These are phyloP conservation scores for Colletotrichum gloeosporioides DNA, from an alignment of 2,329 filamentous ascomycete species.

Conservation along the genomic window DNA sequence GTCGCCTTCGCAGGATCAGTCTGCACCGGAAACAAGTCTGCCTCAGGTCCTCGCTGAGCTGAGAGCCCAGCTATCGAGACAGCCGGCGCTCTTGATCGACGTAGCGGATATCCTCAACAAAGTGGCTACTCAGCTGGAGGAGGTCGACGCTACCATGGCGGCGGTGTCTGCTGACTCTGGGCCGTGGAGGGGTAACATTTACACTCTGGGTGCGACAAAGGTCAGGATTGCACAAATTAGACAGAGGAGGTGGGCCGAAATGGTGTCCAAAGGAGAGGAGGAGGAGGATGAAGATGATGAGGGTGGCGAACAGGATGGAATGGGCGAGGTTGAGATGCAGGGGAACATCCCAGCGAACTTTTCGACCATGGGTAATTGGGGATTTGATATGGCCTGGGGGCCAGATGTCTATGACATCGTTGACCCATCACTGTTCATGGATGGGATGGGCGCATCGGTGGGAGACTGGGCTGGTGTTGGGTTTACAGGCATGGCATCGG, in stretches of 20 bases:
- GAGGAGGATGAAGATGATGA: not conserved
- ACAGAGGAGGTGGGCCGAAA: conserved; percentile 52
- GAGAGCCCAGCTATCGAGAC: conserved; percentile 44
- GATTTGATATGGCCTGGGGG: not conserved
- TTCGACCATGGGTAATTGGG: not conserved
- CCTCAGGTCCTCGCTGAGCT: conserved; percentile 45
- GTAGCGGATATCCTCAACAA: conserved; percentile 46
- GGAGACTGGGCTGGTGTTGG: not conserved
- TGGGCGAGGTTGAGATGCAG: not conserved
- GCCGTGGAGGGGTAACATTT: conserved; percentile 48
- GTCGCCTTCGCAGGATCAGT: not conserved
- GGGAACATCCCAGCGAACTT: not conserved
- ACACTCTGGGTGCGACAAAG: conserved; percentile 54
- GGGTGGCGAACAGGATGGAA: not conserved
- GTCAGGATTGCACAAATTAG: conserved; percentile 51
- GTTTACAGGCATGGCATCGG: not conserved
- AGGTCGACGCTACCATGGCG: conserved; percentile 42
- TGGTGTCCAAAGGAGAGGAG: conserved; percentile 33
- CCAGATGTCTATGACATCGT: not conserved
- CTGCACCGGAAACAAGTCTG: conserved; percentile 27
- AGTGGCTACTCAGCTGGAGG: conserved; percentile 47
- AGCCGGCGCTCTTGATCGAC: conserved; percentile 51
- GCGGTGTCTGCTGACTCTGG: conserved; percentile 33
- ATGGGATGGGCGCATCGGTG: not conserved
- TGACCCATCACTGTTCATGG: not conserved